Percentiles rank a stretch among this genome's conserved stretches.
phyloP scores from a whole-genome alignment of 2,329 filamentous ascomycete genomes.

The Rhytidhysteron rufulum region DNA sequence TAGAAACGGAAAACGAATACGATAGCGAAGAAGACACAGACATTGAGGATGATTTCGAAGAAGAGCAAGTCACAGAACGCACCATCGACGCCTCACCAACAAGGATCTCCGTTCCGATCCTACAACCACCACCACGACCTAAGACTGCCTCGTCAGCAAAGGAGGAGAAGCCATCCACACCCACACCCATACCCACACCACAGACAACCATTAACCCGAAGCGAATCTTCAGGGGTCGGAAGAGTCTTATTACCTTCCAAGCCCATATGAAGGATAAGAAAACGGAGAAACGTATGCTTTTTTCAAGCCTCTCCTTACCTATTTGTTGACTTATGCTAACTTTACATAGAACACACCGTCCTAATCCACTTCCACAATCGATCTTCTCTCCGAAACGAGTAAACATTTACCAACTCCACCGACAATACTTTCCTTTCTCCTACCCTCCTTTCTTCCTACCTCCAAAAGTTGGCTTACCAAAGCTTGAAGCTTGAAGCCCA shows the following conservation, averaged over 20 bases:
- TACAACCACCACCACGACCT: constrained; percentile 21
- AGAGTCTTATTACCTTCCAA: constrained; percentile 20
- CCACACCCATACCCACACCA: constrained; percentile 10
- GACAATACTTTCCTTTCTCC: too few species aligned
- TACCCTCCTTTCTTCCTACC: too few species aligned
- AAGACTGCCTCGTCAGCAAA: constrained; percentile 6
- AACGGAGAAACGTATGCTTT: constrained; percentile 11
- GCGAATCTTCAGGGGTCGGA: constrained; percentile 17
- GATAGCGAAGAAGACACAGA: constrained; percentile 1
- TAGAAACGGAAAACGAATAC: background rate
- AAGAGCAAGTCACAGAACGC: constrained; percentile 17
- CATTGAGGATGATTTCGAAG: background rate
- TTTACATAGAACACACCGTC: constrained; percentile 13
- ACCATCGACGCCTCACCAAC: constrained; percentile 19
- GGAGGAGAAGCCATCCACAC: constrained; percentile 13
- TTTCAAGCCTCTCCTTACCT: background rate
- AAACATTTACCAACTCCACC: too few species aligned
- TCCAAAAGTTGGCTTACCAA: too few species aligned
- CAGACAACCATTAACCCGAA: constrained; percentile 7
- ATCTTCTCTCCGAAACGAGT: constrained; percentile 4
- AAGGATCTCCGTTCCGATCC: constrained; percentile 14
- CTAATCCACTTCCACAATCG: constrained; percentile 16
- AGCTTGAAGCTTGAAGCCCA: too few species aligned
- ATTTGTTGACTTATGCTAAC: too few species aligned
- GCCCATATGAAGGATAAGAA: constrained; percentile 16